Percentiles rank a stretch among this genome's conserved stretches.
phyloP scores from a whole-genome alignment of 805 yeast genomes.

The Candida sakaeoensis region DNA sequence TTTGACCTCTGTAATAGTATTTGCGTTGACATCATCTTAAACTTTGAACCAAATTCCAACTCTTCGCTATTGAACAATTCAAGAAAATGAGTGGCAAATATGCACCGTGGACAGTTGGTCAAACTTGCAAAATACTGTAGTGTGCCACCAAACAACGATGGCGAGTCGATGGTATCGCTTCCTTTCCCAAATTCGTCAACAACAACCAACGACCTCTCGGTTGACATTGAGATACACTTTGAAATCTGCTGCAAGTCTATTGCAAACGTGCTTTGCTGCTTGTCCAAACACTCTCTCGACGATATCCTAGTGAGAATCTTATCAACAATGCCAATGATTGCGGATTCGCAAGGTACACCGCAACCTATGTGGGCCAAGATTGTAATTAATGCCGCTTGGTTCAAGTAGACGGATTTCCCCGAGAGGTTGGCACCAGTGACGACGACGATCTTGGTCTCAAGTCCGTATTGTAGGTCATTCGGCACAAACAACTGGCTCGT shows the following conservation, averaged over 20 bases:
- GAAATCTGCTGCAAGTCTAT: conserved; percentile 45
- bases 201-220: conserved; percentile 40
- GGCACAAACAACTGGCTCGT: conserved; percentile 36
- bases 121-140: conserved; percentile 21
- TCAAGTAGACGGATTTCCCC: conserved; percentile 50
- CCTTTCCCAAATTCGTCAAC: conserved; percentile 57
- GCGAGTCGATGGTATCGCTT: conserved; percentile 45
- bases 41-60: neutral
- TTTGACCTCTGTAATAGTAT: conserved; percentile 4
- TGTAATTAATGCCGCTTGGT: conserved; percentile 47
- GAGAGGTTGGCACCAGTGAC: conserved; percentile 39
- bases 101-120: conserved; percentile 18
- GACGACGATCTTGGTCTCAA: conserved; percentile 24
- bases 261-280: conserved; percentile 46
- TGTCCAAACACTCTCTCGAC: conserved; percentile 37
- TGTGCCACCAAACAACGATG: conserved; percentile 40
- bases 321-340: conserved; percentile 46
- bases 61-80: conserved; percentile 27
- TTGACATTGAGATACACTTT: conserved; percentile 36
- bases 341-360: conserved; percentile 48
- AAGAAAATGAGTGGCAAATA: conserved; percentile 44
- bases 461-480: conserved; percentile 34
- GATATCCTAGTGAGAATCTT: conserved; percentile 44
- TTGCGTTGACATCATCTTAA: conserved; percentile 3
- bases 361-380: conserved; percentile 53